Conservation (phyloP, 257 asterid species). For the Solanum arcanum region DNA sequence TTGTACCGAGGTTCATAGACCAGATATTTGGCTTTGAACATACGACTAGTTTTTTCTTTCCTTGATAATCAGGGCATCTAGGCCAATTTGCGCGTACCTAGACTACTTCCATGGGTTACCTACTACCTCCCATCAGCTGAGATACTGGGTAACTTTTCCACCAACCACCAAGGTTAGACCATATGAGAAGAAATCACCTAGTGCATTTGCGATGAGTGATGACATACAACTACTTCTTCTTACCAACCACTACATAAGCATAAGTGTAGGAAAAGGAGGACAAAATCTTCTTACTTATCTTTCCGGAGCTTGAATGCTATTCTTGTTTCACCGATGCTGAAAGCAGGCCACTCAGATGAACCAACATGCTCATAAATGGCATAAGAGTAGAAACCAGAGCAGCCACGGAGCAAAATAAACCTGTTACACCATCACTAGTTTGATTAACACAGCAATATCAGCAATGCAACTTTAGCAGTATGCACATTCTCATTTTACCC, state of each 20-base stretch:
- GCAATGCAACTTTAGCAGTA: neutral
- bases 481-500: neutral
- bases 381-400: conserved; percentile 66
- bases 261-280: neutral
- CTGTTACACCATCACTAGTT: conserved; percentile 11
- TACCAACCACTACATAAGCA: neutral
- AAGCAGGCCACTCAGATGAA: conserved; percentile 68
- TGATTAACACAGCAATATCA: neutral
- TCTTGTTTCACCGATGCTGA: conserved; percentile 69
- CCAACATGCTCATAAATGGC: conserved; percentile 69
- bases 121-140: neutral
- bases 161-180: neutral
- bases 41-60: neutral
- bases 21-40: neutral
- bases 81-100: neutral
- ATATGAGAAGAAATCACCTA: neutral
- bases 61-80: neutral
- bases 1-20: neutral
- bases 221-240: neutral
- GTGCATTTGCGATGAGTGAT: neutral
- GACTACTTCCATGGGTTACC: neutral
- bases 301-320: conserved; percentile 64
- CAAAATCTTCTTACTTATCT: conserved; percentile 39
- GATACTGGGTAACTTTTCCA: neutral
- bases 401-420: conserved; percentile 57